Evolutionary conservation across 352 stramenopile species (phyloP).

Genomic region (Globisporangium paroecandrum): DNA sequence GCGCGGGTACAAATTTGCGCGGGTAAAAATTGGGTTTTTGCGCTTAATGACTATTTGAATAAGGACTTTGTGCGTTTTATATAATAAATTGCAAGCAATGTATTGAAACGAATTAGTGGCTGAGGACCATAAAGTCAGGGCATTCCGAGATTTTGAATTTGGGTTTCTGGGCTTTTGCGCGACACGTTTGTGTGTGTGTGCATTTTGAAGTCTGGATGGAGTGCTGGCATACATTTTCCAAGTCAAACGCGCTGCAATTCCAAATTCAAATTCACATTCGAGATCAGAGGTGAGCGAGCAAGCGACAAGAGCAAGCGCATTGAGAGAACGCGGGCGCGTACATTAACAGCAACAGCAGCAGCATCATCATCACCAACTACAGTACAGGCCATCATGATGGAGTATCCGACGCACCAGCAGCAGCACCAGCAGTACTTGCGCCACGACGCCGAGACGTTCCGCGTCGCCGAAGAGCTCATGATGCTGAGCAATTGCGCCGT

Average conservation of each 20-base stretch:
- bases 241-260: conserved; percentile 24
- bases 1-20: too few species aligned
- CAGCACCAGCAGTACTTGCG: conserved; percentile 15
- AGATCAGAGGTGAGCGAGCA: conserved; percentile 8
- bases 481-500: conserved; percentile 47
- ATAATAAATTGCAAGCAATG: not conserved
- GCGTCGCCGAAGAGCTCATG: conserved; percentile 75
- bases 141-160: conserved; percentile 21
- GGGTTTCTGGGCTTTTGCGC: not conserved
- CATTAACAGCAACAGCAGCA: not conserved
- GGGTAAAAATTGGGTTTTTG: too few species aligned
- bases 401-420: conserved; percentile 19
- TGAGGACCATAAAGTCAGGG: conserved; percentile 17
- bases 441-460: conserved; percentile 71
- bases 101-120: not conserved
- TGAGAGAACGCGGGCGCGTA: not conserved
- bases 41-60: conserved; percentile 11
- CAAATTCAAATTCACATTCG: conserved; percentile 40
- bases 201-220: conserved; percentile 26
- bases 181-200: not conserved
- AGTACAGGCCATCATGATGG: conserved; percentile 23
- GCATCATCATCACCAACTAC: not conserved
- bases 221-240: conserved; percentile 27
- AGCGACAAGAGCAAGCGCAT: conserved; percentile 3
- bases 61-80: not conserved